These are phyloP conservation scores for Aspergillus sp. DNA, from an alignment of 2,329 filamentous ascomycete species.

Conservation along the genomic window DNA sequence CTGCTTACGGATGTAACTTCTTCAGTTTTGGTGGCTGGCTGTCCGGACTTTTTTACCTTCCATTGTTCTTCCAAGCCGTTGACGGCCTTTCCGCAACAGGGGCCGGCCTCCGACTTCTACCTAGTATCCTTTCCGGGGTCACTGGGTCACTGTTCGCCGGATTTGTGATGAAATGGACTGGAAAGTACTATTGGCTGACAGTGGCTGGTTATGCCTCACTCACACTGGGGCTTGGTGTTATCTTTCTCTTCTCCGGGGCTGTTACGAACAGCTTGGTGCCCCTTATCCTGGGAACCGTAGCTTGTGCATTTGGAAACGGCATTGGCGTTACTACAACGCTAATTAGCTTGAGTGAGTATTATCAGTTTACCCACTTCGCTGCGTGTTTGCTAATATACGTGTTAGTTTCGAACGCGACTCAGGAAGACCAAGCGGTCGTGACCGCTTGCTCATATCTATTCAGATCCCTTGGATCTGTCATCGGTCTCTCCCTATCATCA, in stretches of 20 bases:
- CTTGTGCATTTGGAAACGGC: slow-evolving; percentile 56
- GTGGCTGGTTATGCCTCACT: slow-evolving; percentile 56
- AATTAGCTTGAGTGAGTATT: slow-evolving; percentile 60
- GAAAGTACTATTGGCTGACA: slow-evolving; percentile 70
- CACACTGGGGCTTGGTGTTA: slow-evolving; percentile 54
- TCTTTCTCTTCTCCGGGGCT: slow-evolving; percentile 59
- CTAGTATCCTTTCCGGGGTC: slow-evolving; percentile 63
- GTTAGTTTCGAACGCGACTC: slow-evolving; percentile 65
- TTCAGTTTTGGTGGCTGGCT: slow-evolving; percentile 65
- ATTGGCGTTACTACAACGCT: slow-evolving; percentile 70
- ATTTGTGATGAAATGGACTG: slow-evolving; percentile 67
- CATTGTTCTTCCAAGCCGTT: slow-evolving; percentile 75
- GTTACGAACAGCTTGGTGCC: slow-evolving; percentile 50
- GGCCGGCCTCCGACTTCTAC: slow-evolving; percentile 66
- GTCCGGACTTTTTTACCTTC: slow-evolving; percentile 68
- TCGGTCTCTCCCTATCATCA: slow-evolving; percentile 68
- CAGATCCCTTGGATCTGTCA: slow-evolving; percentile 66
- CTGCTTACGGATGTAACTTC: slow-evolving; percentile 71
- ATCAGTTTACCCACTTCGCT: not conserved
- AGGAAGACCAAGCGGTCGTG: slow-evolving; percentile 69
- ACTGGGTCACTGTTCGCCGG: slow-evolving; percentile 65
- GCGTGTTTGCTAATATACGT: slow-evolving; percentile 2
- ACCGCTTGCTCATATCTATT: slow-evolving; percentile 81
- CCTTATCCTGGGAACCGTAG: slow-evolving; percentile 58
- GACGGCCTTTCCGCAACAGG: slow-evolving; percentile 62